Evolutionary conservation across 345 rosid species (phyloP).

Genomic region (Firmiana major): DNA sequence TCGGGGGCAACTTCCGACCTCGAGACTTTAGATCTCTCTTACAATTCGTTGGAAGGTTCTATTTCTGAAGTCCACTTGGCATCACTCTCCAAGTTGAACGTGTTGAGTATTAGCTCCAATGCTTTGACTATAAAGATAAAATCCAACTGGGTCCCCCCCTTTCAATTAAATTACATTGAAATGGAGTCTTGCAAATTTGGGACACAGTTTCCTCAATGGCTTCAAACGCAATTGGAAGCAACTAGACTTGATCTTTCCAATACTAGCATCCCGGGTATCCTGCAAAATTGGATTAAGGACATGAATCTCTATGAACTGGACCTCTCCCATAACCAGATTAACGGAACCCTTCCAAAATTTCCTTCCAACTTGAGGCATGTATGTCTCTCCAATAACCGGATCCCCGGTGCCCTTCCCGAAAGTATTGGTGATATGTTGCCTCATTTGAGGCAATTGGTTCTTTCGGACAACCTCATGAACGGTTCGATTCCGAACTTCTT

Average conservation of each 20-base stretch:
- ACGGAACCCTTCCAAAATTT: constrained; percentile 18
- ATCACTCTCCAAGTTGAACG: not conserved
- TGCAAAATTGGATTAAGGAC: constrained; percentile 6
- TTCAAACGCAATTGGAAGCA: not conserved
- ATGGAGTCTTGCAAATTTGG: not conserved
- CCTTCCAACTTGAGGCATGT: constrained; percentile 6
- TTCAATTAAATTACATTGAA: not conserved
- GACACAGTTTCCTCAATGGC: not conserved
- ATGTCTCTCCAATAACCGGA: constrained; percentile 22
- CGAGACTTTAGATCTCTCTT: not conserved
- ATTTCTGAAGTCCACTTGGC: not conserved
- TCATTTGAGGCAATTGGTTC: not conserved
- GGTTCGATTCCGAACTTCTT: not conserved
- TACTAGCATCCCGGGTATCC: not conserved
- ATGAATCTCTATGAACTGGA: not conserved
- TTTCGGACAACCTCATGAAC: not conserved
- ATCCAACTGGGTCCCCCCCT: not conserved
- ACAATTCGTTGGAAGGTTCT: not conserved
- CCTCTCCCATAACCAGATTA: constrained; percentile 23
- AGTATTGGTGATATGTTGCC: not conserved
- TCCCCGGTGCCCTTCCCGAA: constrained; percentile 5
- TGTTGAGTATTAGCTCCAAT: not conserved
- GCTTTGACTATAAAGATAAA: not conserved
- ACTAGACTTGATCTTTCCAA: constrained; percentile 4
- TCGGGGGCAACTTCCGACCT: not conserved